phyloP scores from a whole-genome alignment of 768 basidiomycete species.

The Mycena vulgaris region DNA sequence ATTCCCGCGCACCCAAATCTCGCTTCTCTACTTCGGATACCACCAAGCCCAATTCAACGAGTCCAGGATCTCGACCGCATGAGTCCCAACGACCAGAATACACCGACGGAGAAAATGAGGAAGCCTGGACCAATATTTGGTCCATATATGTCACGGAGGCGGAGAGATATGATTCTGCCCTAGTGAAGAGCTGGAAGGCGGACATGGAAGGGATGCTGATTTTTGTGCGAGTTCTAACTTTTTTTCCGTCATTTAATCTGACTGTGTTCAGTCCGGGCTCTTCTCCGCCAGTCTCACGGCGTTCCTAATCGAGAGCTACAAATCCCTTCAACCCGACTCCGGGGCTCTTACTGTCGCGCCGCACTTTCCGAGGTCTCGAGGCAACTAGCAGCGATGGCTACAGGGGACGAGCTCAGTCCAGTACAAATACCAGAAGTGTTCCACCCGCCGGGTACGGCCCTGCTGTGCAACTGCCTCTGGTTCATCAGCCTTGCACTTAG shows the following conservation, averaged over 20 bases:
- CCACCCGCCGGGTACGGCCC: neutral
- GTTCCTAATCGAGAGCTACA: neutral
- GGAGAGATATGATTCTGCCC: neutral
- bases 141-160: neutral
- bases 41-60: too few relatives aligned
- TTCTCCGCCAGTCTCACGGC: neutral
- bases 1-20: too few relatives aligned
- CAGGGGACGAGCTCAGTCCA: too few relatives aligned
- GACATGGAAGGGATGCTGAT: too few relatives aligned
- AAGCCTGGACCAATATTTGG: neutral
- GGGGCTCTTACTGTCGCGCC: neutral
- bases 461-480: neutral
- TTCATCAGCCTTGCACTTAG: neutral
- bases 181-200: too few relatives aligned
- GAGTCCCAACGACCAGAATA: too few relatives aligned
- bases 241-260: neutral
- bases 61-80: too few relatives aligned
- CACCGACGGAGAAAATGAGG: too few relatives aligned
- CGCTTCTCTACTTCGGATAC: too few relatives aligned
- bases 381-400: neutral
- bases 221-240: neutral
- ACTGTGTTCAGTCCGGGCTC: neutral
- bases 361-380: neutral
- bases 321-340: neutral
- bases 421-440: too few relatives aligned